Evolutionary conservation across 352 stramenopile genomes (phyloP), one percentile per base, ranked within the genome.

Genomic region (Pythium rhizo-oryzae): DNA sequence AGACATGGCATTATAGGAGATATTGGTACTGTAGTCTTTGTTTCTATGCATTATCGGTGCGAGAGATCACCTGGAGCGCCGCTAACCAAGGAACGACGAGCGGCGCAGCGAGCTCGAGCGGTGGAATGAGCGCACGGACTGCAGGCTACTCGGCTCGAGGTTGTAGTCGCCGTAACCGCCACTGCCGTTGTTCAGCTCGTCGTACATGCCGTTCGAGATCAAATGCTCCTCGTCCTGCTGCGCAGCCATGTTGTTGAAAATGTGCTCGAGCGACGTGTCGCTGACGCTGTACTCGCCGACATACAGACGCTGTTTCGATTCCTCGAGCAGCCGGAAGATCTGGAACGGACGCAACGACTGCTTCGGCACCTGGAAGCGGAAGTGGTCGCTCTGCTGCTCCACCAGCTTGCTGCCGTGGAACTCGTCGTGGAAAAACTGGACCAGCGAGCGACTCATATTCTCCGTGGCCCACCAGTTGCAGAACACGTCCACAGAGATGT

Each of bases 191-290:
- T 35, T 19, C 18, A 51, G 28, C 3, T 56, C 61, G 23, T 67
- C 58, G 65, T 85, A 84, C 59, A 60, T 70, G 18, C 70, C 74
- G 52, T 82, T 84, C n/a, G 67, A 75, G 25, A 78, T 69, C 49
- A 85, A 18, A 11, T 55, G 61, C 65, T 83, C 76, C 51, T 82
- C 71, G n/a, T 92, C 82, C 62, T 96, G 88, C 57, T 93, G 76
- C 0, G 77, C 76, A 0, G 91, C 92, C 71, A 97, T 93, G 54
- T 79, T 78, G 74, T 97, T 97, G 79, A 98, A 97, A 72, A 98
- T 94, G 53, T 94, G 81, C 75, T 98, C 92, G 25, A 98, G 75
- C 19, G 89, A 92, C n/a, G 87, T 94, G 70, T 97, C 85, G 41
- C 82, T 92, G 60, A 97, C 78, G 50, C 79, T 90, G 70, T 97